Base-by-base conservation (phyloP, 2,329 filamentous ascomycete genomes). In the Alternaria angustiovoidea region DNA sequence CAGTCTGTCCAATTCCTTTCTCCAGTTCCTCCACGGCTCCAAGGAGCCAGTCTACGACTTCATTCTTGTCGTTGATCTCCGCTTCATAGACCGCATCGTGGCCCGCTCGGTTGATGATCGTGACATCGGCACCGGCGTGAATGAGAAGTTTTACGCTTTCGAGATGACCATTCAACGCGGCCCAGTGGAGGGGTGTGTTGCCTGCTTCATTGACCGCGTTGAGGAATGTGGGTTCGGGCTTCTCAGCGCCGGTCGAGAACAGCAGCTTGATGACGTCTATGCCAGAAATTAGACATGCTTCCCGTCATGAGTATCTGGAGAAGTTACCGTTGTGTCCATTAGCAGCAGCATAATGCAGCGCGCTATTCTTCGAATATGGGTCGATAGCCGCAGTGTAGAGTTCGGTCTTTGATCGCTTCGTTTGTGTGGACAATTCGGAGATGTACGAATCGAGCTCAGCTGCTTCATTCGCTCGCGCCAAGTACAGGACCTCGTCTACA, bases 111-210 rank as follows among this genome's bases (percentile, higher is more conserved):
- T 98, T 98, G 73, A 89, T 89, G 32, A 93, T 81, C 11, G 88
- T 88, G 5, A 93, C 89, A 59, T 93, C 90, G 1, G 93, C 93
- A 2, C 93, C 93, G 3, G 88, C 83, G 44, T 89, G 88, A 2
- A 97, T 84, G 12, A 99, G 85, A 0, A 88, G 80, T 81, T 94
- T 91, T 7, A 97, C 92, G 4, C 89, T 87, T 6, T 89, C 87
- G 3, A 98, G 82, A 72, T 97, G 94, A 1, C 94, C 94, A 55
- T 96, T 95, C 56, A 97, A 82, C 0, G 93, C 91, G 0, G 94
- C 94, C 94, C 94, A 98, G 81, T 99, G 95, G 59, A 99, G 83
- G 0, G 93, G 87, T 1, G 94, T 97, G 81, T 97, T 98, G 44
- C 93, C 94, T 46, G 91, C 90, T 63, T 88, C 83, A 74, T 99